Base-by-base conservation (phyloP, 2,329 filamentous ascomycete genomes). In the Alternaria hordeiaustralica region DNA sequence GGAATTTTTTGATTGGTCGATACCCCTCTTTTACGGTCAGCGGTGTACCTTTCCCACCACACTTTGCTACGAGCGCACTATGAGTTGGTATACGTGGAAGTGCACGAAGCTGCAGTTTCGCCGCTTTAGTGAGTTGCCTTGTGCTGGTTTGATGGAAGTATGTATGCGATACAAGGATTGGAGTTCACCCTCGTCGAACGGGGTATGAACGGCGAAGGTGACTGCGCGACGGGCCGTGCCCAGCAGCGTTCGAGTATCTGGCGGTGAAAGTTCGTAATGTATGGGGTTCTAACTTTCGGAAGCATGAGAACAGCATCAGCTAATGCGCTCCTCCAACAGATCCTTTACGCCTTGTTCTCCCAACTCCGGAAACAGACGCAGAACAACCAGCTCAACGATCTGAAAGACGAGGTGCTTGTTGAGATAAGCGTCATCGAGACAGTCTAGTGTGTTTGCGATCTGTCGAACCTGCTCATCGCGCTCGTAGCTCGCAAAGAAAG, bases 371-470 rank as follows among this genome's bases (percentile, higher is more conserved):
- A 97, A 87, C 65, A 98, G 80, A 68, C 91, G 88, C 60, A 93
- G 87, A n/a, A 97, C 84, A 3, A 97, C 78, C 61, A 95, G 81
- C 81, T 99, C 96, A 33, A 98, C 82, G 51, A 96, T 84, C 47
- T 88, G 86, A 75, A 97, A 97, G 71, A 97, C 83, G 30, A 98
- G 83, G 81, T 97, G 94, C 82, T 94, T 96, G 82, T 99, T 99
- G 81, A 94, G 91, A 81, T 97, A 97, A 55, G 87, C 84, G 80
- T 97, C 94, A 15, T 87, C 88, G 69, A 97, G 90, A 41, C 94
- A 84, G 71, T 91, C 88, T 50, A 98, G 84, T 49, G 94, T 83
- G 23, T 83, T 82, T 58, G 83, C 83, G 25, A 87, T 81, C 65
- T 85, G 82, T 74, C 90, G 88, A 67, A 93, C 86, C 70, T 90